Conservation (phyloP, 1,284 basidiomycete species). For the Clitocybe nebularis region DNA sequence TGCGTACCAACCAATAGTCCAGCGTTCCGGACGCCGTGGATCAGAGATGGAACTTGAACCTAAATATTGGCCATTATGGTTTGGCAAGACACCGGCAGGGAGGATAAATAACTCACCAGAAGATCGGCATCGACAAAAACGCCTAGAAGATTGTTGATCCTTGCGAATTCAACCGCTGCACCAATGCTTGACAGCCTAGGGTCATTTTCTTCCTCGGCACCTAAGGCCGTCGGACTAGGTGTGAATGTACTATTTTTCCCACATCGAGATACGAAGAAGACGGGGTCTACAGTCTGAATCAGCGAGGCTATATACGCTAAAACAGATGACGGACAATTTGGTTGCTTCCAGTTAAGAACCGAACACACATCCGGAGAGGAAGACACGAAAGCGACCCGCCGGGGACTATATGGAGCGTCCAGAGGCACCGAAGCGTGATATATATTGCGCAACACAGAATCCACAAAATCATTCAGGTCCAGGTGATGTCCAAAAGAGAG, state of each 20-base stretch:
- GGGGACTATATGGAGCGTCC: slow-evolving; percentile 47
- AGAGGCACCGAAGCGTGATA: slow-evolving; percentile 61
- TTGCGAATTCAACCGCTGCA: slow-evolving; percentile 93
- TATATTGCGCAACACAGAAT: slow-evolving; percentile 77
- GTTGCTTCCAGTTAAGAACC: slow-evolving; percentile 98
- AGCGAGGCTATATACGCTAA: background rate
- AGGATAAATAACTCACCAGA: slow-evolving; percentile 47
- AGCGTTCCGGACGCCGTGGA: slow-evolving; percentile 82
- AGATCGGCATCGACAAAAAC: slow-evolving; percentile 89
- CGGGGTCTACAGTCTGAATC: slow-evolving; percentile 65
- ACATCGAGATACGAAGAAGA: slow-evolving; percentile 90
- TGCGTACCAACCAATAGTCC: slow-evolving; percentile 86
- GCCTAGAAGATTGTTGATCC: slow-evolving; percentile 90
- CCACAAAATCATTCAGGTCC: slow-evolving; percentile 79
- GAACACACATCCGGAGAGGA: slow-evolving; percentile 87
- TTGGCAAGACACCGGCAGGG: slow-evolving; percentile 1
- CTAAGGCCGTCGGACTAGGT: slow-evolving; percentile 37
- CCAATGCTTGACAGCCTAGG: slow-evolving; percentile 71
- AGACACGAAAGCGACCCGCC: slow-evolving; percentile 84
- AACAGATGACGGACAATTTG: slow-evolving; percentile 70
- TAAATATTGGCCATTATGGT: slow-evolving; percentile 28
- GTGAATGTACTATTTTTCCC: slow-evolving; percentile 51
- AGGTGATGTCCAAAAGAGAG: slow-evolving; percentile 47
- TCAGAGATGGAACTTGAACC: slow-evolving; percentile 77
- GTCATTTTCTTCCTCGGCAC: slow-evolving; percentile 45